Evolutionary conservation across 768 basidiomycete species (phyloP), one percentile per base, ranked within the genome.

Genomic region (Jaapia argillacea): DNA sequence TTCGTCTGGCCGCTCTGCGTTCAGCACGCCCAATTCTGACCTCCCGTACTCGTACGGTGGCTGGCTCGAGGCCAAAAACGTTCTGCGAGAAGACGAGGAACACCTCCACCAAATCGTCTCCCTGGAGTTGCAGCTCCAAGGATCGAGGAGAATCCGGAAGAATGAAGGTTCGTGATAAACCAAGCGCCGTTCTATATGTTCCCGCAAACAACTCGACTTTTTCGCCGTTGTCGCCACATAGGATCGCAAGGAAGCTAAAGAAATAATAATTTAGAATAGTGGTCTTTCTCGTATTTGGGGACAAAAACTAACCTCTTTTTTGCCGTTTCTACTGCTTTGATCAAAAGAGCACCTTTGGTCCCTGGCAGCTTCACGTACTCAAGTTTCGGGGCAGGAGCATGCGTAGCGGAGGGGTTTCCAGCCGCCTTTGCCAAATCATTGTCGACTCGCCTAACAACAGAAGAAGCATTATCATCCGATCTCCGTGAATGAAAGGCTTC

Each of bases 201-300:
- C 91, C 90, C 31, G 91, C 90, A 60, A 93, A 94, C 7, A 94
- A 67, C 55, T 94, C 90, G 38, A 94, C 89, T 55, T 92, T 89
- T 66, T 93, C 90, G 13, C 88, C 91, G 50, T 79, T 84, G 25
- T 93, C 91, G 16, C 90, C 90, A 50, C 91, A 93, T 0, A 94
- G 73, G 53, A 93, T 92, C 6, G 91, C 90, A 20, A 94, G 73
- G 67, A 93, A 94, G 60, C 88, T 91, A 49, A 23, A 4, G 36
- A 44, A 14, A 10, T 37, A 5, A n/a, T 40, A 38, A 43, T 23
- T 40, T 26, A 25, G 12, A 42, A 22, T 37, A 21, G 23, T 10
- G 16, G 28, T 10, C 10, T 16, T 10, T 10, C 10, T 10, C 16
- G 16, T 18, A 16, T 23, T 48, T 38, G 10, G 26, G 36, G 44